Percentiles rank a stretch among this genome's conserved stretches.
These are phyloP conservation scores for Juncus inflexus DNA, from an alignment of 176 grass and related monocot species.

Conservation along the genomic window DNA sequence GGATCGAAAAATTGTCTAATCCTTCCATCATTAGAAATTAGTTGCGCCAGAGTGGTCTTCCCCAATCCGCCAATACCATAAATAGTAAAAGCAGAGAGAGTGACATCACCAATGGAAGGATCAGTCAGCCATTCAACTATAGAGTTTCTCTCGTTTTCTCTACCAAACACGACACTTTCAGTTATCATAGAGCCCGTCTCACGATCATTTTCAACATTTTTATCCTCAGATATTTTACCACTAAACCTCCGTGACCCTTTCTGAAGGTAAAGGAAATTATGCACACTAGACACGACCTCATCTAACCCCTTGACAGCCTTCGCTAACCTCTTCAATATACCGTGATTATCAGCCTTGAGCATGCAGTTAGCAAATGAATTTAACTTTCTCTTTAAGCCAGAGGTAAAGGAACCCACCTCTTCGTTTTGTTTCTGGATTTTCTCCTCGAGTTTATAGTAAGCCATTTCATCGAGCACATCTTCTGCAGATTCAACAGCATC, in stretches of 20 bases:
- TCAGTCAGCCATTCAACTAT: conserved; percentile 25
- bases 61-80: conserved; percentile 19
- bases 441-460: conserved; percentile 30
- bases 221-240: neutral
- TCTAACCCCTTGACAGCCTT: conserved; percentile 23
- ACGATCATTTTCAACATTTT: neutral
- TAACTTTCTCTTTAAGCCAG: conserved; percentile 21
- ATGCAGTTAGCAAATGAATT: neutral
- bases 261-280: conserved; percentile 14
- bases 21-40: conserved; percentile 9
- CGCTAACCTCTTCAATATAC: conserved; percentile 1
- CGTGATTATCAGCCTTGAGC: neutral
- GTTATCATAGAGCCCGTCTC: conserved; percentile 25
- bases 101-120: too few relatives aligned
- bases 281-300: conserved; percentile 5
- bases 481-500: conserved; percentile 30
- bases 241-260: neutral
- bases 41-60: conserved; percentile 20
- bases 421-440: conserved; percentile 27
- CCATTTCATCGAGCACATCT: conserved; percentile 39
- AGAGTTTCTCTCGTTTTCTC: conserved; percentile 10
- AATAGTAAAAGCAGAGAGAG: conserved; percentile 8
- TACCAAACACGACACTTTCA: conserved; percentile 25
- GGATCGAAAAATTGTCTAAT: conserved; percentile 6
- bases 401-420: conserved; percentile 22